Percentiles rank a stretch among this genome's conserved stretches.
Conservation (phyloP, 1,284 basidiomycete species). For the Paramarasmius palmivorus region DNA sequence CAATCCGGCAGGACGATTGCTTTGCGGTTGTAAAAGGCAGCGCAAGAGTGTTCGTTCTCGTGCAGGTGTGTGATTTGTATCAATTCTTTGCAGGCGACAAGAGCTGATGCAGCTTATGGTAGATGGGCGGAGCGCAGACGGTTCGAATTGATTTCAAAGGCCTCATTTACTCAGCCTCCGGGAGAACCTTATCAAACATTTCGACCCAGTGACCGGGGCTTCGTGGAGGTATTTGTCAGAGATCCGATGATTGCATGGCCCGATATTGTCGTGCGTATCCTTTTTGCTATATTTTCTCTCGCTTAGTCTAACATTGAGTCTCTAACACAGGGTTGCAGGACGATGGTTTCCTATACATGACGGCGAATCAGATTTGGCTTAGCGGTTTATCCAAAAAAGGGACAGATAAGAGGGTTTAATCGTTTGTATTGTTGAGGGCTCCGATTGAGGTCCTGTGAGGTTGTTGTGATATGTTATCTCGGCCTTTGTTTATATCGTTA, state of each 20-base stretch:
- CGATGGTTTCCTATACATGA: constrained; percentile 19
- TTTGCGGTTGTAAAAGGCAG: constrained; percentile 19
- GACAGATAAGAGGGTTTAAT: constrained; percentile 17
- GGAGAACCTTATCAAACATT: constrained; percentile 27
- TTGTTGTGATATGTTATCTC: too few species aligned
- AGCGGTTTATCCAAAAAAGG: constrained; percentile 17
- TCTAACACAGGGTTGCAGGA: constrained; percentile 15
- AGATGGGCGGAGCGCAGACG: constrained; percentile 26
- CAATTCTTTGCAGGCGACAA: not conserved
- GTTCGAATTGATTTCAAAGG: constrained; percentile 26
- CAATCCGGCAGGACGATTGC: constrained; percentile 19
- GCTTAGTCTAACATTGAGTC: not conserved
- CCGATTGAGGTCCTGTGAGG: not conserved
- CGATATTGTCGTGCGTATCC: constrained; percentile 15
- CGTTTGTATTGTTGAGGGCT: constrained; percentile 17
- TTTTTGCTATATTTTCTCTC: not conserved
- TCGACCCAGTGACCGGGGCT: constrained; percentile 24
- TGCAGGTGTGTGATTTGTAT: constrained; percentile 13
- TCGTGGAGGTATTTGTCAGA: constrained; percentile 27
- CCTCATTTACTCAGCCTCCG: constrained; percentile 27
- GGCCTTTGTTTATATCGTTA: too few species aligned
- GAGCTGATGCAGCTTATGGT: not conserved
- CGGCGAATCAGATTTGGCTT: constrained; percentile 20
- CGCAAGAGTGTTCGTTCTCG: constrained; percentile 23
- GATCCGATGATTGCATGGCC: constrained; percentile 28